Evolutionary conservation across 352 stramenopile genomes (phyloP).

Genomic region (Globisporangium polare): DNA sequence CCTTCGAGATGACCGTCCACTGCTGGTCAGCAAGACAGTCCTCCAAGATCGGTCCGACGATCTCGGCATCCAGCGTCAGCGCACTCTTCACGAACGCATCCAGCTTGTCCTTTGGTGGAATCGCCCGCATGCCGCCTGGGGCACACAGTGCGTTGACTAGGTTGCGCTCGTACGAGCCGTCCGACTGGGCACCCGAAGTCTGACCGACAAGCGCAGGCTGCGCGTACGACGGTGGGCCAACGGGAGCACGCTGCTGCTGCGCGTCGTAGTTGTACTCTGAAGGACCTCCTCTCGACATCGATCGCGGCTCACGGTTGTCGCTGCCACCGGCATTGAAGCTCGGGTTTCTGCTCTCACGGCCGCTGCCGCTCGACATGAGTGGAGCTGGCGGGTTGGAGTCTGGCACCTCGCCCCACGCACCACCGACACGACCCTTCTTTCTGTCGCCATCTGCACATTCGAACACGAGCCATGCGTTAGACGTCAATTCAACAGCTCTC

Average conservation of each 20-base stretch:
- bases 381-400: conserved; percentile 11
- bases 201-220: conserved; percentile 41
- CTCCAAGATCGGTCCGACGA: conserved; percentile 92
- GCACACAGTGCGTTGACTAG: conserved; percentile 91
- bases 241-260: conserved; percentile 14
- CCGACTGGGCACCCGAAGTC: conserved; percentile 71
- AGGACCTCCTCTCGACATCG: conserved; percentile 30
- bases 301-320: conserved; percentile 30
- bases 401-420: conserved; percentile 51
- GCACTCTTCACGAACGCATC: conserved; percentile 89
- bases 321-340: conserved; percentile 27
- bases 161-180: conserved; percentile 92
- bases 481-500: neutral
- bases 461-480: neutral
- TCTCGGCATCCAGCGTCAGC: conserved; percentile 89
- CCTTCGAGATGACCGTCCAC: conserved; percentile 91
- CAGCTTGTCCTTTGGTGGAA: conserved; percentile 93
- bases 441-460: conserved; percentile 55
- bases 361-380: conserved; percentile 21
- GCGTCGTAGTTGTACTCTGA: conserved; percentile 62
- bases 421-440: conserved; percentile 81
- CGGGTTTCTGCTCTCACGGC: conserved; percentile 38
- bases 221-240: conserved; percentile 20
- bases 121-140: conserved; percentile 92
- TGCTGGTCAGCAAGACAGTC: conserved; percentile 90